Conservation (phyloP, 441 rosid species). For the Euphorbia celastroides region DNA sequence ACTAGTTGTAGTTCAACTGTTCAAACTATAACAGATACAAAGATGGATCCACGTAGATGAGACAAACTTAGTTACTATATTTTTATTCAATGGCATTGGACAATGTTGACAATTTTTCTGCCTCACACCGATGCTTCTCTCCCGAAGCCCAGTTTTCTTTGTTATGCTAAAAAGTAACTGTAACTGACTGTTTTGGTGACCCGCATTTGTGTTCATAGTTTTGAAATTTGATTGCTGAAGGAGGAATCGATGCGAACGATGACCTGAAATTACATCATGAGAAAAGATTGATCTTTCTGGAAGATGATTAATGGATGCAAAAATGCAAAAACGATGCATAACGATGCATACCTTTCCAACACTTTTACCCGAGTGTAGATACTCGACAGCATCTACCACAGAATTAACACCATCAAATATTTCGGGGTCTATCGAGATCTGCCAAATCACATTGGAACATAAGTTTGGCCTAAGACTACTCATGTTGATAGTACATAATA, state of each 20-base stretch:
- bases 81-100: neutral
- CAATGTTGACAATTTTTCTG: neutral
- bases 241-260: conserved; percentile 77
- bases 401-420: conserved; percentile 62
- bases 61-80: neutral
- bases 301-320: neutral
- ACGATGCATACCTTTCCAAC: conserved; percentile 68
- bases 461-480: neutral
- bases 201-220: conserved; percentile 27
- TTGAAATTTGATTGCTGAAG: conserved; percentile 46
- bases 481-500: neutral
- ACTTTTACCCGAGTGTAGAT: conserved; percentile 95
- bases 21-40: neutral
- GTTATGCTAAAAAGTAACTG: neutral
- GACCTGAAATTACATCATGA: conserved; percentile 48
- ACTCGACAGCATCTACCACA: conserved; percentile 89
- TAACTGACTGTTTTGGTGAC: neutral
- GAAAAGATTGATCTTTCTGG: neutral
- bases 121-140: neutral
- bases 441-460: conserved; percentile 4
- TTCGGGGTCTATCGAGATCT: conserved; percentile 76
- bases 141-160: neutral
- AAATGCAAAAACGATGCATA: conserved; percentile 2
- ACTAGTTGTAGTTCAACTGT: neutral
- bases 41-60: neutral